Conservation (phyloP, 2,329 filamentous ascomycete genomes). For the Cyphellophora attinorum region DNA sequence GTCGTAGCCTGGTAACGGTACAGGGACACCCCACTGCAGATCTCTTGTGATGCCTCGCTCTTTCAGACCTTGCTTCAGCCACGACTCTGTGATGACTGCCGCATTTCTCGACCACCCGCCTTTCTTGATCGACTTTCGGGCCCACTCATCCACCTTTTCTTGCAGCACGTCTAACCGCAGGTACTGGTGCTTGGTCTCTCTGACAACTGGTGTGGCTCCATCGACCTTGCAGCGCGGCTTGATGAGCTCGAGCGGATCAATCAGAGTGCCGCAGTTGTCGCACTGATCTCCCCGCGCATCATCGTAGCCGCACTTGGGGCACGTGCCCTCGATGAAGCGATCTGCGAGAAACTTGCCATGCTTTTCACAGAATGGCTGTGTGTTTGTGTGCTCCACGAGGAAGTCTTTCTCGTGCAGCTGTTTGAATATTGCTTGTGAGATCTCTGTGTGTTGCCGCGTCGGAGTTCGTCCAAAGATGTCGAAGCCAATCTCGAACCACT, state of each 20-base stretch:
- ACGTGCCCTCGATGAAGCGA: slow-evolving; percentile 49
- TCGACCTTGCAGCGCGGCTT: slow-evolving; percentile 90
- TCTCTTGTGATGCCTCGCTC: slow-evolving; percentile 85
- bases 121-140: slow-evolving; percentile 60
- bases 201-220: slow-evolving; percentile 65
- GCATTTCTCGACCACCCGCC: slow-evolving; percentile 44
- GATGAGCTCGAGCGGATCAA: slow-evolving; percentile 65
- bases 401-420: slow-evolving; percentile 83
- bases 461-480: slow-evolving; percentile 93
- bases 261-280: slow-evolving; percentile 61
- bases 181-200: slow-evolving; percentile 83
- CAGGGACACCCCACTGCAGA: slow-evolving; percentile 74
- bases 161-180: slow-evolving; percentile 79
- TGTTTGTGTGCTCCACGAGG: slow-evolving; percentile 75
- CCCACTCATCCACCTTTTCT: slow-evolving; percentile 67
- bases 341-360: slow-evolving; percentile 65
- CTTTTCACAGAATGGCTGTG: slow-evolving; percentile 80
- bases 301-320: slow-evolving; percentile 46
- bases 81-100: slow-evolving; percentile 34
- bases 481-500: slow-evolving; percentile 93
- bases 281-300: slow-evolving; percentile 68
- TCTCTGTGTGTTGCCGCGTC: slow-evolving; percentile 78
- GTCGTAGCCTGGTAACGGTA: slow-evolving; percentile 52
- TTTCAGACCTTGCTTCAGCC: slow-evolving; percentile 65
- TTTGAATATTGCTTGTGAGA: slow-evolving; percentile 82